Evolutionary conservation across 1,284 basidiomycete species (phyloP).

Genomic region (Stygiomarasmius scandens): DNA sequence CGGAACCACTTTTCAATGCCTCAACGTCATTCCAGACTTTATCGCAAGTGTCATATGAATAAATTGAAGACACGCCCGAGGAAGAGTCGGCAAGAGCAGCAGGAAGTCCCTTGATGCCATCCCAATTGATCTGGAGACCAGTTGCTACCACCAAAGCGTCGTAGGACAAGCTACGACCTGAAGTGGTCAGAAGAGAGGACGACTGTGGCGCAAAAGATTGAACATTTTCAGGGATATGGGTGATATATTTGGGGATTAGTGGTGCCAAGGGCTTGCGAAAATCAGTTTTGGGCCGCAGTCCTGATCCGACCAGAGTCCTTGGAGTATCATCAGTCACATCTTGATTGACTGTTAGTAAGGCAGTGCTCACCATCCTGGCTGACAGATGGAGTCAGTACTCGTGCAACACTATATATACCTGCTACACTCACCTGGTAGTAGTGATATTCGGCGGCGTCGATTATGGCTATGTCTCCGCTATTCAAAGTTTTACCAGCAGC

Average conservation of each 20-base stretch:
- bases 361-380: constrained; percentile 78
- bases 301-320: constrained; percentile 93
- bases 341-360: not conserved
- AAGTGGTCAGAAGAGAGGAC: constrained; percentile 73
- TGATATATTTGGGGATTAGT: constrained; percentile 76
- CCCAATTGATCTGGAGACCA: constrained; percentile 87
- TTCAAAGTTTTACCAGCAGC: constrained; percentile 68
- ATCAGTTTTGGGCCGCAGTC: constrained; percentile 70
- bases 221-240: constrained; percentile 78
- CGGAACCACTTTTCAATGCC: constrained; percentile 74
- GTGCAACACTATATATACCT: constrained; percentile 3
- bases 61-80: constrained; percentile 92
- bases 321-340: not conserved
- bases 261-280: constrained; percentile 70
- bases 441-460: constrained; percentile 79
- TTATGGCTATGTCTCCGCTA: constrained; percentile 79
- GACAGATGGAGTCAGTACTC: constrained; percentile 26
- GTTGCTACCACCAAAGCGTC: constrained; percentile 89
- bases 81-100: constrained; percentile 77
- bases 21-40: constrained; percentile 86
- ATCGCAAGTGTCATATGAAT: constrained; percentile 87
- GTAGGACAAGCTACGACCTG: constrained; percentile 78
- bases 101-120: constrained; percentile 76
- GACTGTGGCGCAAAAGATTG: constrained; percentile 74
- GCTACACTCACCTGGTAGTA: constrained; percentile 67